phyloP scores from a whole-genome alignment of 768 basidiomycete genomes.

The Kwoniella sp. region DNA sequence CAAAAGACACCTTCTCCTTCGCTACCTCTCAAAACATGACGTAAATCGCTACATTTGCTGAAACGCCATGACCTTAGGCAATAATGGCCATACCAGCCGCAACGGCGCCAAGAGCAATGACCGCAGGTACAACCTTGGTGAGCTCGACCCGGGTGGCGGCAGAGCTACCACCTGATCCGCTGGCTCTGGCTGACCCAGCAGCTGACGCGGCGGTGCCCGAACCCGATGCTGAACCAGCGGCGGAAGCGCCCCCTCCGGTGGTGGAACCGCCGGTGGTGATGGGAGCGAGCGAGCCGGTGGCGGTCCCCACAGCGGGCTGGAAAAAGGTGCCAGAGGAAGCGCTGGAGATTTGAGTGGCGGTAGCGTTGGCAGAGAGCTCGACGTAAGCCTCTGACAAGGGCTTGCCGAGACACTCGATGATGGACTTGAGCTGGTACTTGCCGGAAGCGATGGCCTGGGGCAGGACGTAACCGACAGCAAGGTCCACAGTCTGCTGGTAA shows the following conservation, averaged over 20 bases:
- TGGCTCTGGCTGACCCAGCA: background rate
- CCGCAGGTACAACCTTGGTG: constrained; percentile 8
- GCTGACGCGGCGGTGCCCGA: constrained; percentile 1
- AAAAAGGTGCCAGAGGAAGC: constrained; percentile 31
- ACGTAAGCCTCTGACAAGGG: constrained; percentile 64
- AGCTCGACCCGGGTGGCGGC: background rate
- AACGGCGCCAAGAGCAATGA: constrained; percentile 6
- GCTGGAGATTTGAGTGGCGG: constrained; percentile 32
- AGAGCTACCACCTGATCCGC: constrained; percentile 1
- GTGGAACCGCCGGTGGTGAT: constrained; percentile 3
- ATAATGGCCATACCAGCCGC: constrained; percentile 12
- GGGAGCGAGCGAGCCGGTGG: constrained; percentile 21
- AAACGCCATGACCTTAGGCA: constrained; percentile 1
- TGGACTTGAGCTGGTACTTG: constrained; percentile 70
- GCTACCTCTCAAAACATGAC: too few species aligned
- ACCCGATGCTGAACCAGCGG: constrained; percentile 5
- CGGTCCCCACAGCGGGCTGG: constrained; percentile 36
- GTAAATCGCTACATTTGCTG: too few species aligned
- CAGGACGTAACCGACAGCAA: constrained; percentile 80
- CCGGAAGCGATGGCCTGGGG: constrained; percentile 67
- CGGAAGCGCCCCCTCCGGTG: constrained; percentile 2
- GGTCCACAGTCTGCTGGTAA: constrained; percentile 73
- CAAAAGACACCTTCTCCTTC: too few species aligned
- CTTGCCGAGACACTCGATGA: constrained; percentile 62
- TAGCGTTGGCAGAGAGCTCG: constrained; percentile 70